phyloP scores from a whole-genome alignment of 305 asterid species.

The Fraxinus sp. region DNA sequence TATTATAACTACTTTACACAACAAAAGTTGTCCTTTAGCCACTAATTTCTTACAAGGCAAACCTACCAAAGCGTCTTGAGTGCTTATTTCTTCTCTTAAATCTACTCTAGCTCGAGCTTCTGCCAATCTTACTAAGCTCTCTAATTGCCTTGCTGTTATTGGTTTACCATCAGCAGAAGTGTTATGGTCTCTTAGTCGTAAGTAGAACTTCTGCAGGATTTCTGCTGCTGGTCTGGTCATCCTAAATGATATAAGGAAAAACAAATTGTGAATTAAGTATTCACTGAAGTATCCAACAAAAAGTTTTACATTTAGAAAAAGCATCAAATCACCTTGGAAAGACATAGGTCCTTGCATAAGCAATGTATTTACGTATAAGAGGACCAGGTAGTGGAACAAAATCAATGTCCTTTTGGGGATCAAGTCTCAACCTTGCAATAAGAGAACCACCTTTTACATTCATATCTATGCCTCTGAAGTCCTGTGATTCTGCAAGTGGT shows the following conservation, averaged over 20 bases:
- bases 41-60: conserved; percentile 18
- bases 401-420: conserved; percentile 67
- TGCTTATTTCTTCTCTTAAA: conserved; percentile 82
- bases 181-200: conserved; percentile 72
- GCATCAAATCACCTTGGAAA: conserved; percentile 66
- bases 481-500: conserved; percentile 50
- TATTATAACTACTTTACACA: conserved; percentile 17
- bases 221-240: conserved; percentile 95
- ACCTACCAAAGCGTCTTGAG: conserved; percentile 86
- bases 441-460: conserved; percentile 55
- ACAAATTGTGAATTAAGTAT: conserved; percentile 23
- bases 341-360: conserved; percentile 85
- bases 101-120: conserved; percentile 97
- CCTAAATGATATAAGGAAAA: conserved; percentile 42
- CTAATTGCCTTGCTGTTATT: conserved; percentile 95
- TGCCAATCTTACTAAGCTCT: conserved; percentile 92
- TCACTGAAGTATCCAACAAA: conserved; percentile 17
- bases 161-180: conserved; percentile 91
- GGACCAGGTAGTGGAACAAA: conserved; percentile 93
- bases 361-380: conserved; percentile 90
- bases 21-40: conserved; percentile 2
- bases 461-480: conserved; percentile 43
- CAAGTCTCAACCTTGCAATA: conserved; percentile 74
- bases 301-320: conserved; percentile 10
- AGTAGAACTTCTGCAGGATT: conserved; percentile 87